These are phyloP conservation scores for Stylonectria norvegica DNA, from an alignment of 2,329 filamentous ascomycete genomes.

Conservation along the genomic window DNA sequence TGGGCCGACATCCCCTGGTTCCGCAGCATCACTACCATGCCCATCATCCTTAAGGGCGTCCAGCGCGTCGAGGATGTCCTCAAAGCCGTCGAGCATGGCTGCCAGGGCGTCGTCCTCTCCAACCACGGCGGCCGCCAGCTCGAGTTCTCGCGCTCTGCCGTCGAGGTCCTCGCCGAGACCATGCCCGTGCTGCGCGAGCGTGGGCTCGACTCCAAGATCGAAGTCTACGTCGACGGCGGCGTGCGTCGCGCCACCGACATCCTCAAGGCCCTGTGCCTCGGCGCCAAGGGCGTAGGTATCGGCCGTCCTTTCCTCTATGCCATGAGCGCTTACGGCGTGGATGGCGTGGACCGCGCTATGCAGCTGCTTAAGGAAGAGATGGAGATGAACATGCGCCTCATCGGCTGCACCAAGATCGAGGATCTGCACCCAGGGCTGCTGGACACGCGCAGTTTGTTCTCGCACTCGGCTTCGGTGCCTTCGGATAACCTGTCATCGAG, in stretches of 20 bases:
- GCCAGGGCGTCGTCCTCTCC: constrained; percentile 87
- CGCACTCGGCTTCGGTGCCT: constrained; percentile 49
- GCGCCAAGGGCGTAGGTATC: constrained; percentile 89
- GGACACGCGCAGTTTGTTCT: constrained; percentile 67
- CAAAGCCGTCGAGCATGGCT: constrained; percentile 74
- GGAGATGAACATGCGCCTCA: constrained; percentile 97
- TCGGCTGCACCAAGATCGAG: constrained; percentile 71
- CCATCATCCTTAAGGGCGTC: constrained; percentile 93
- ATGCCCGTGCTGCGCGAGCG: constrained; percentile 79
- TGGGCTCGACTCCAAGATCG: constrained; percentile 71
- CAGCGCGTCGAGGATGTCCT: constrained; percentile 95
- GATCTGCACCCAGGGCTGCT: constrained; percentile 79
- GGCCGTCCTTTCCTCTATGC: constrained; percentile 93
- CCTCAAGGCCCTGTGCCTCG: constrained; percentile 89
- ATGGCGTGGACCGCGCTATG: constrained; percentile 89
- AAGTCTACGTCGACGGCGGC: constrained; percentile 89
- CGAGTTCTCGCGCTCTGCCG: constrained; percentile 82
- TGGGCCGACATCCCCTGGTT: constrained; percentile 98
- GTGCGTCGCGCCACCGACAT: constrained; percentile 89
- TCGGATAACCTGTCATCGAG: constrained; percentile 44
- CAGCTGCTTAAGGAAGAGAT: constrained; percentile 91
- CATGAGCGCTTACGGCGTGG: constrained; percentile 86
- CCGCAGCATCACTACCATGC: constrained; percentile 83
- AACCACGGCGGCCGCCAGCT: constrained; percentile 96
- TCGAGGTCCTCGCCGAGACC: constrained; percentile 90